Base-by-base conservation (phyloP, 2,329 filamentous ascomycete genomes). In the Hypoxylon sp. region DNA sequence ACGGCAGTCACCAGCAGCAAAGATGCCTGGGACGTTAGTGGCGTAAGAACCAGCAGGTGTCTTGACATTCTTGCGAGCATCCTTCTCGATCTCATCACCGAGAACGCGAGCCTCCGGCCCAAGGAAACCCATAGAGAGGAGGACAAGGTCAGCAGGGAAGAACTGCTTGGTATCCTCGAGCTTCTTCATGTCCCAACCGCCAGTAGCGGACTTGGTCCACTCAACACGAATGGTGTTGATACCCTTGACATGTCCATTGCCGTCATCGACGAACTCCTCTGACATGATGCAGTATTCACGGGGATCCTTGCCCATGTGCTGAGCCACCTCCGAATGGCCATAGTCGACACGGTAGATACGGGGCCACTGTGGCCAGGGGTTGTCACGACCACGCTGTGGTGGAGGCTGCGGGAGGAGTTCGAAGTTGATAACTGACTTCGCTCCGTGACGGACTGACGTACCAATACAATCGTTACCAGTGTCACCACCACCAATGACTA, bases 151-250 rank as follows among this genome's bases (percentile, higher is more conserved):
- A 30, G 95, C 95, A 40, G 94, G 94, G 91, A 98, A 98, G 87
- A 97, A 97, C 79, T 98, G 90, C 84, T 97, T 92, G 69, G 92
- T 95, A 40, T 93, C 94, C 73, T 97, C 95, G 33, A 97, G 87
- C 81, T 97, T 95, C 88, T 97, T 97, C 94, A 98, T 98, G 82
- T 98, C 95, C 95, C 95, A 98, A 49, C 95, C 95, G 73, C 95
- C 95, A 69, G 89, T 91, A 30, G 93, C 87, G 60, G 90, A 93
- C 86, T 95, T 96, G 75, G 94, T 96, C 95, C 95, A 98, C 81
- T 98, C 95, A 48, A 98, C 95, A 61, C 95, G 94, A 66, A 96
- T 89, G 48, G 94, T 97, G 83, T 96, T 97, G 86, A 98, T 97
- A 71, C 95, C 95, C 86, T 94, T 97, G 78, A 98, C 94, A 72